These are phyloP conservation scores for Leucocoprinus birnbaumii DNA, from an alignment of 768 basidiomycete species.

Conservation along the genomic window DNA sequence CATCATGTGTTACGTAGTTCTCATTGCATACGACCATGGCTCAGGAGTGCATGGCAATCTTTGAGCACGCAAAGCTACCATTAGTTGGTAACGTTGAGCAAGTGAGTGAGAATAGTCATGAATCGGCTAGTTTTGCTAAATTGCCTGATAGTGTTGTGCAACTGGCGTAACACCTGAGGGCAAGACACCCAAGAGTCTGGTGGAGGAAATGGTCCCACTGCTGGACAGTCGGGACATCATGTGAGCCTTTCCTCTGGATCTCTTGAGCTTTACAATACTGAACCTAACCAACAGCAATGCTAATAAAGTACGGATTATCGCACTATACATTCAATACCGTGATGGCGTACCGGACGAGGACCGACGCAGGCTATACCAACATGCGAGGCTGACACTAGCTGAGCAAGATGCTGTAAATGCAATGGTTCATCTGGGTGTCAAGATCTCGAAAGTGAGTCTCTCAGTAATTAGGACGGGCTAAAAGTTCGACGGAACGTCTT, in stretches of 20 bases:
- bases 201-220: constrained; percentile 98
- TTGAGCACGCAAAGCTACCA: constrained; percentile 84
- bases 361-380: constrained; percentile 89
- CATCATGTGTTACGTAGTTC: constrained; percentile 55
- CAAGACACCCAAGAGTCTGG: constrained; percentile 89
- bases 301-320: constrained; percentile 96
- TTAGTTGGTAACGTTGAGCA: constrained; percentile 89
- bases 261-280: not conserved
- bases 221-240: constrained; percentile 83
- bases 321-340: constrained; percentile 89
- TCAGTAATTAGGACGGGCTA: not conserved
- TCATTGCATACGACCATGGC: constrained; percentile 97
- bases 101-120: constrained; percentile 35
- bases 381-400: constrained; percentile 80
- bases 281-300: constrained; percentile 54
- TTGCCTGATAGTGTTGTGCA: constrained; percentile 70
- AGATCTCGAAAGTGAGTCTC: constrained; percentile 72
- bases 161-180: constrained; percentile 91
- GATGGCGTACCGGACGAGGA: constrained; percentile 99
- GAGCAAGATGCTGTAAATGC: constrained; percentile 96
- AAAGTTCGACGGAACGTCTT: not conserved
- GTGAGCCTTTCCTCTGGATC: constrained; percentile 39
- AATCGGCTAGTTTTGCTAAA: not conserved
- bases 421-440: constrained; percentile 75
- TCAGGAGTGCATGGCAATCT: constrained; percentile 93